These are phyloP conservation scores for Spiromastix sp. DNA, from an alignment of 2,329 filamentous ascomycete species.

Conservation along the genomic window DNA sequence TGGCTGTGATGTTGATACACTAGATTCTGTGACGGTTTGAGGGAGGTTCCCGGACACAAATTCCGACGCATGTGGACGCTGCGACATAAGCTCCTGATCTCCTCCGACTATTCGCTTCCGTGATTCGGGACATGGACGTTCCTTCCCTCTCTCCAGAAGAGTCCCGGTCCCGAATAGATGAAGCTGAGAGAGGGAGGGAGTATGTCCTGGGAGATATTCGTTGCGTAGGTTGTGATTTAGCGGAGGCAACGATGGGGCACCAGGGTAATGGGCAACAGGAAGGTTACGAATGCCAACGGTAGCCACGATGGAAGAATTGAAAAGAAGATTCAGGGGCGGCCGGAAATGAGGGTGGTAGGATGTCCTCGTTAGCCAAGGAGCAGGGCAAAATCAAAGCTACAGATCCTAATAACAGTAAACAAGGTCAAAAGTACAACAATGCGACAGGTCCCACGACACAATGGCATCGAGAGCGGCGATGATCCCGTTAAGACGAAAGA, in stretches of 20 bases:
- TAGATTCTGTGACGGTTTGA: conserved; percentile 1
- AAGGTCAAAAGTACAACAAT: conserved; percentile 1
- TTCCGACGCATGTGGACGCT: conserved; percentile 20
- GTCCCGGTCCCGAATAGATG: conserved; percentile 22
- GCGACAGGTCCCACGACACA: no score
- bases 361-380: no score
- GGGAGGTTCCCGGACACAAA: conserved; percentile 20
- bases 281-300: conserved; percentile 28
- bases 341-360: background rate
- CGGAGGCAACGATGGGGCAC: conserved; percentile 21
- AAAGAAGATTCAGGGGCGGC: background rate
- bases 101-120: conserved; percentile 18
- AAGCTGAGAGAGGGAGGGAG: conserved; percentile 29
- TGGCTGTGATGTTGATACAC: conserved; percentile 4
- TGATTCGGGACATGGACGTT: conserved; percentile 27
- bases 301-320: conserved; percentile 26
- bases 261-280: conserved; percentile 19
- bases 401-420: background rate
- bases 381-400: background rate
- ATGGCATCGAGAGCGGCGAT: no score
- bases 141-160: conserved; percentile 28
- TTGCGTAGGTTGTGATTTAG: conserved; percentile 22
- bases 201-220: conserved; percentile 16
- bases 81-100: conserved; percentile 31
- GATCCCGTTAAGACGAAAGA: no score